Percentiles rank a stretch among this genome's conserved stretches.
These are phyloP conservation scores for Hyphodiscus sp. DNA, from an alignment of 2,329 filamentous ascomycete genomes.

Conservation along the genomic window DNA sequence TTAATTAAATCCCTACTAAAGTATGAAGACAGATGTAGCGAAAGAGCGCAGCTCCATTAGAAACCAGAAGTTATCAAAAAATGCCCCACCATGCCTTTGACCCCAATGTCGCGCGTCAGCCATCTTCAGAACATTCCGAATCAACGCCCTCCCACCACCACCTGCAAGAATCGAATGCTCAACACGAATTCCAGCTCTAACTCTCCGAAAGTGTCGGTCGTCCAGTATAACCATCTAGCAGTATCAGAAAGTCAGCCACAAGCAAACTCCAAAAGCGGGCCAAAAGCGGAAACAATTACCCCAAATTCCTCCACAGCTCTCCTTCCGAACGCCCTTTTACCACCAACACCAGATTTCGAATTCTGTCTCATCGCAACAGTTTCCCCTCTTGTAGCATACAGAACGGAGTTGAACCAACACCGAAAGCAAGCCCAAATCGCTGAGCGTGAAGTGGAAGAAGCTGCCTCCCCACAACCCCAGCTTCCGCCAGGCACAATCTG, in stretches of 20 bases:
- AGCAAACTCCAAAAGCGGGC: neutral
- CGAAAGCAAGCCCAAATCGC: neutral
- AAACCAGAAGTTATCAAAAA: too few species aligned
- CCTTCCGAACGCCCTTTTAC: neutral
- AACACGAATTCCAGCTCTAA: neutral
- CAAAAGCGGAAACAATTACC: neutral
- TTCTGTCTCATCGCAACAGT: neutral
- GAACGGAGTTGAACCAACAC: neutral
- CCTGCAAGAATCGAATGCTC: neutral
- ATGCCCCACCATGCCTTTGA: too few species aligned
- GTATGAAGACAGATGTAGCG: too few species aligned
- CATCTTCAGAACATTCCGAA: neutral
- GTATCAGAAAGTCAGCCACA: neutral
- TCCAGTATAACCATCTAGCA: neutral
- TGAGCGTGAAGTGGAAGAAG: neutral
- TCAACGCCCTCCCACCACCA: neutral
- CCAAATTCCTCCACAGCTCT: neutral
- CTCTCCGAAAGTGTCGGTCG: neutral
- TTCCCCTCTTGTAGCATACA: neutral
- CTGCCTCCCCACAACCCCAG: too few species aligned
- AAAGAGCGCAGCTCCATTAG: too few species aligned
- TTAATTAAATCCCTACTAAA: too few species aligned
- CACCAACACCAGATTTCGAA: neutral
- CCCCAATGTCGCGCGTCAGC: neutral
- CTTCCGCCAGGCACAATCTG: neutral